phyloP scores from a whole-genome alignment of 257 asterid species.

The Solanum microdontum region DNA sequence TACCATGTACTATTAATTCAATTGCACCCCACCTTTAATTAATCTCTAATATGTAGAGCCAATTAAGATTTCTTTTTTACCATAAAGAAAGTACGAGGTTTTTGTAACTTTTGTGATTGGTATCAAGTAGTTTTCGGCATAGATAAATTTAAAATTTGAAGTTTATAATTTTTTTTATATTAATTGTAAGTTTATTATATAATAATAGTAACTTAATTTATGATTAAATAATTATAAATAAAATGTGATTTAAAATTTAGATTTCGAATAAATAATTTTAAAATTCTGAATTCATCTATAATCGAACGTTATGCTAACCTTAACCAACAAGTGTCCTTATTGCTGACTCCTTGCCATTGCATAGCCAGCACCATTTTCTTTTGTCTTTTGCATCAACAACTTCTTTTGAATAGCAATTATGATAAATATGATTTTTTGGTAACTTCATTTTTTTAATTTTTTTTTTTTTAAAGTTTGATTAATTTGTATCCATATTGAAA shows the following conservation, averaged over 20 bases:
- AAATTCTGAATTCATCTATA: background rate
- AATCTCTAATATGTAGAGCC: background rate
- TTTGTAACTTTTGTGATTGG: background rate
- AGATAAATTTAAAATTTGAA: background rate
- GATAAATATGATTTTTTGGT: background rate
- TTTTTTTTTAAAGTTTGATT: background rate
- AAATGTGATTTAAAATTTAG: background rate
- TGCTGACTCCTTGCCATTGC: background rate
- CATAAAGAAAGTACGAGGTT: background rate
- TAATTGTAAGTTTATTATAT: background rate
- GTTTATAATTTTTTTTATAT: background rate
- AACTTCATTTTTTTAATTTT: background rate
- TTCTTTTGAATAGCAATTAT: background rate
- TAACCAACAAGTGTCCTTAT: background rate
- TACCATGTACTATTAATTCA: too few species aligned
- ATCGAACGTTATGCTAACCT: accelerated
- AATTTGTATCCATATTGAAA: background rate
- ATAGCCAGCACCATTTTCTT: background rate
- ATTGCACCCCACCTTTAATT: too few species aligned
- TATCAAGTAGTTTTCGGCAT: background rate
- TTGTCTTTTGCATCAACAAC: background rate
- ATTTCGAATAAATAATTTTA: accelerated
- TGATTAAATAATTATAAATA: background rate
- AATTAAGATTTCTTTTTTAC: background rate
- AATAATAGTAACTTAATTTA: background rate